A percentile compares a stretch with the other conserved stretches of the same genome.
Conservation (phyloP, 176 grass and related monocot species). For the Juncus inflexus region DNA sequence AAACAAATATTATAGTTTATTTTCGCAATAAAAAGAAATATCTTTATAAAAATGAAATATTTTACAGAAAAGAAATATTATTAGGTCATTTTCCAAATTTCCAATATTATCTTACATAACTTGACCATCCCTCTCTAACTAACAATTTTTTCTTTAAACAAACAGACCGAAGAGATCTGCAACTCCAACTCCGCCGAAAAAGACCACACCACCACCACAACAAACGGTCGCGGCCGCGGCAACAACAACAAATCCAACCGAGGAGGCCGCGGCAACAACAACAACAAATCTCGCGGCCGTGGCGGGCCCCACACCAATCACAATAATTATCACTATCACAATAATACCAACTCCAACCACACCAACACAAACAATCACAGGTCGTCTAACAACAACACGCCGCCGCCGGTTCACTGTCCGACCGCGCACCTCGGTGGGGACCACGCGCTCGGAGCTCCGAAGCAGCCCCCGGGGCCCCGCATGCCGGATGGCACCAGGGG, state of each 20-base stretch:
- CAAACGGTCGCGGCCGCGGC: constrained; percentile 39
- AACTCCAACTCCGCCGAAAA: constrained; percentile 18
- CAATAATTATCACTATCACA: constrained; percentile 34
- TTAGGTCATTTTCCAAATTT: too few species aligned
- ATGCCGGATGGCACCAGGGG: constrained; percentile 88
- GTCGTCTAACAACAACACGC: constrained; percentile 40
- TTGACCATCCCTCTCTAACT: not conserved
- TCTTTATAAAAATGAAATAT: too few species aligned
- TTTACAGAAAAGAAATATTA: too few species aligned
- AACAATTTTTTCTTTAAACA: not conserved
- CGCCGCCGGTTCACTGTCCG: constrained; percentile 34
- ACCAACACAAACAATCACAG: constrained; percentile 43
- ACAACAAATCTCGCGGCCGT: constrained; percentile 40
- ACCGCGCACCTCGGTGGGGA: constrained; percentile 24
- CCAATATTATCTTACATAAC: too few species aligned
- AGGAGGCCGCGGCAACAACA: constrained; percentile 48
- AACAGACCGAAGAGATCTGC: constrained; percentile 48
- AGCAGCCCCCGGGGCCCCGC: constrained; percentile 64
- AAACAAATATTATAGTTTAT: too few species aligned
- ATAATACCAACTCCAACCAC: constrained; percentile 34
- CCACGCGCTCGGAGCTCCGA: constrained; percentile 31
- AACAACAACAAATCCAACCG: constrained; percentile 32
- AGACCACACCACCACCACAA: constrained; percentile 11
- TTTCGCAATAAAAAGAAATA: too few species aligned
- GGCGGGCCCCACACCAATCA: constrained; percentile 11